Base-by-base conservation (phyloP, 169 alveolate genomes). In the Eimeria nieschulzi region DNA sequence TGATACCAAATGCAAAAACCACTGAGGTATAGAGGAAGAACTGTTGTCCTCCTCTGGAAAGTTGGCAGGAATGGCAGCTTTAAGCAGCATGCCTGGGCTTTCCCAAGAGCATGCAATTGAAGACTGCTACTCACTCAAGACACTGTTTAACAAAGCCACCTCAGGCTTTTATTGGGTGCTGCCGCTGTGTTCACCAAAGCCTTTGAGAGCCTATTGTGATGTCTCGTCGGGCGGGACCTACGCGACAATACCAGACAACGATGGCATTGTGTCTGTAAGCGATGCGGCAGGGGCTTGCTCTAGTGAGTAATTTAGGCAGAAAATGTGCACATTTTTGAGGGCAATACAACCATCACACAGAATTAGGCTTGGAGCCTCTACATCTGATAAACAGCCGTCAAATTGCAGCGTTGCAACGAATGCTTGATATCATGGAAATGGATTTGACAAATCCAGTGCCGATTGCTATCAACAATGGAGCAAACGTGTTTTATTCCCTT, bases 151-250 rank as follows among this genome's bases (percentile, higher is more conserved):
- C 71, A 95, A 91, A 33, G 95, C 96, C 0, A 95, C 97, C 51
- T 96, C 98, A 21, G 98, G 98, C 46, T 97, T 97, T 93, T 97
- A 97, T 92, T 95, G 95, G 91, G 95, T 97, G 46, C 68, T 88
- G 55, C 98, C 98, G 25, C 86, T 95, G 55, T 97, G 98, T 56
- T 91, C 97, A 12, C 95, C 93, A 25, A 93, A 95, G 64, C 95
- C 94, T 51, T 71, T 97, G 55, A 83, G 98, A 79, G 98, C 95
- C 21, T 97, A 94, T 94, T 97, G 98, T 87, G 98, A 97, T 78
- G 94, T 96, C 95, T 93, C 95, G 64, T 93, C 95, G 3, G 98
- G 98, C 39, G 95, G 97, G 25, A 95, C 98, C 15, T 97, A 97
- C 87, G 97, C 25, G 10, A 5, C 90, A 23, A n/a, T 95, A 15